phyloP scores from a whole-genome alignment of 169 alveolate genomes.

The Plasmodium malariae region DNA sequence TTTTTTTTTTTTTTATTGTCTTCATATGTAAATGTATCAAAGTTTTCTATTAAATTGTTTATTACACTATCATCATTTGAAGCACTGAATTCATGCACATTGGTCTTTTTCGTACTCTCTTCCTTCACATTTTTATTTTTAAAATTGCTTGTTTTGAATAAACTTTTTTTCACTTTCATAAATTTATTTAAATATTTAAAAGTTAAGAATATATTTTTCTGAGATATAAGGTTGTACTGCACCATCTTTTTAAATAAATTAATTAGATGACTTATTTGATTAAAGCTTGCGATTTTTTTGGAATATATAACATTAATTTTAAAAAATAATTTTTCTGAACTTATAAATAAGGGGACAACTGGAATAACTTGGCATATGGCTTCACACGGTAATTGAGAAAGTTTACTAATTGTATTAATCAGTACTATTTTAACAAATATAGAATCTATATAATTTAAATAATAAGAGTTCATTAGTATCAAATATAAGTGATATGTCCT shows the following conservation, averaged over 20 bases:
- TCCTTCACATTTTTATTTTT: neutral
- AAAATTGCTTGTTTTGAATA: neutral
- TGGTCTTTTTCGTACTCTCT: neutral
- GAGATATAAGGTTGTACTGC: conserved; percentile 65
- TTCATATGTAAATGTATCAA: conserved; percentile 1
- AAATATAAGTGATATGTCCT: conserved; percentile 71
- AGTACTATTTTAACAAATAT: conserved; percentile 37
- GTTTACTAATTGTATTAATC: conserved; percentile 23
- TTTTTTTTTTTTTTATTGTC: conserved; percentile 11
- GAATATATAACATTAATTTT: conserved; percentile 70
- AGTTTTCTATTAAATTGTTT: conserved; percentile 25
- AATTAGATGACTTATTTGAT: conserved; percentile 42
- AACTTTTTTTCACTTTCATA: conserved; percentile 32
- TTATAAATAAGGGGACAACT: conserved; percentile 45
- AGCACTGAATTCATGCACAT: neutral
- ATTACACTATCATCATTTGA: conserved; percentile 11
- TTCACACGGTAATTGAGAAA: conserved; percentile 76
- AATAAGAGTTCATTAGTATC: conserved; percentile 46
- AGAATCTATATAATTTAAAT: conserved; percentile 43
- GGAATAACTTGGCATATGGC: conserved; percentile 67
- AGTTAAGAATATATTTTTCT: conserved; percentile 50
- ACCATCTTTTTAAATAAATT: conserved; percentile 62
- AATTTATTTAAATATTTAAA: conserved; percentile 56
- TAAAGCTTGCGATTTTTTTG: conserved; percentile 70
- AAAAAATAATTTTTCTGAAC: conserved; percentile 42